Conservation (phyloP, 1,284 basidiomycete genomes). For the Ustilago sp. region DNA sequence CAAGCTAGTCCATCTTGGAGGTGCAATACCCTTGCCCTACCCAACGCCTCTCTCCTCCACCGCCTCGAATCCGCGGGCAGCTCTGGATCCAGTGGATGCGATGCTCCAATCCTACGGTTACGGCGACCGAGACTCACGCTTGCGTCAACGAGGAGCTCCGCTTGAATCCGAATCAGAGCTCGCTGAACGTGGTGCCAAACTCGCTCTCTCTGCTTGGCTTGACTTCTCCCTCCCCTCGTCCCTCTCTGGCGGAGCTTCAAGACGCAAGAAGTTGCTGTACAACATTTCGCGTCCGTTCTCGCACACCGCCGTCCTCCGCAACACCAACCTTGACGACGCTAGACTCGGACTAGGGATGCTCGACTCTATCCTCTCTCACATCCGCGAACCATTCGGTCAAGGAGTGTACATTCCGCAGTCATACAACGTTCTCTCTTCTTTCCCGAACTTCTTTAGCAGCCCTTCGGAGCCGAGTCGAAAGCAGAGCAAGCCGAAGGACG, state of each 20-base stretch:
- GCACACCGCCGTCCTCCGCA: constrained; percentile 32
- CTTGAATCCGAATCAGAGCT: constrained; percentile 38
- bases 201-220: constrained; percentile 29
- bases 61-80: not conserved
- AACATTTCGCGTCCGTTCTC: constrained; percentile 36
- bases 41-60: constrained; percentile 34
- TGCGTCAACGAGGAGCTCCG: constrained; percentile 29
- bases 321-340: constrained; percentile 29
- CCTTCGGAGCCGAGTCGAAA: constrained; percentile 7
- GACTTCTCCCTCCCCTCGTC: constrained; percentile 41
- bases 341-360: constrained; percentile 43
- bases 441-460: constrained; percentile 50
- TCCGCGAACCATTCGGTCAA: constrained; percentile 37
- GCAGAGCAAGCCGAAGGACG: constrained; percentile 15
- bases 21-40: constrained; percentile 58
- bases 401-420: constrained; percentile 52
- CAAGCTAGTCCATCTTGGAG: constrained; percentile 59
- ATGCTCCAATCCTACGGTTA: constrained; percentile 58
- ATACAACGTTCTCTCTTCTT: constrained; percentile 52
- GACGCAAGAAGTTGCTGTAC: constrained; percentile 24
- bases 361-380: constrained; percentile 29
- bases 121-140: constrained; percentile 22
- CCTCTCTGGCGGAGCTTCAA: not conserved
- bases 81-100: constrained; percentile 57
- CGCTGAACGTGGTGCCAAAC: constrained; percentile 21